Percentiles rank a stretch among this genome's conserved stretches.
Evolutionary conservation across 2,329 filamentous ascomycete genomes (phyloP).

Genomic region (Albophoma yamanashiensis): DNA sequence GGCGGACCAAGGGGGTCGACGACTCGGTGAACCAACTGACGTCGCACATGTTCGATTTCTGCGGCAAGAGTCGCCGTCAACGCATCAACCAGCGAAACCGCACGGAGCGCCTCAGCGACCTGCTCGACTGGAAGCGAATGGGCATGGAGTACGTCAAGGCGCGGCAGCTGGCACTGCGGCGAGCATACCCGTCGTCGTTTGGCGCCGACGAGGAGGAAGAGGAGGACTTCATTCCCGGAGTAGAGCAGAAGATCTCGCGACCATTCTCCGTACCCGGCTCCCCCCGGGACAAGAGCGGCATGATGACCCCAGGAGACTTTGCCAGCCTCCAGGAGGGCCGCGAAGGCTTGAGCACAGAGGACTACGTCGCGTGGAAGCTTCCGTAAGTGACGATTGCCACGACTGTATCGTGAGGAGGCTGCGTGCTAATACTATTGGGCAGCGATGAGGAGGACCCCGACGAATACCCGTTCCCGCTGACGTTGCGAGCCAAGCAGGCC

Average conservation of each 20-base stretch:
- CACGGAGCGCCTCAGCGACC: constrained; percentile 86
- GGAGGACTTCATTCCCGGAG: constrained; percentile 82
- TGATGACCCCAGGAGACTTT: constrained; percentile 99
- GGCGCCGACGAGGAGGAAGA: constrained; percentile 70
- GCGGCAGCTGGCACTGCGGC: constrained; percentile 77
- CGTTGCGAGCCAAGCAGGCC: constrained; percentile 41
- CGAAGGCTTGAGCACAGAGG: constrained; percentile 88
- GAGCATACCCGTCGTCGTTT: constrained; percentile 86
- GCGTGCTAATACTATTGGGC: neutral
- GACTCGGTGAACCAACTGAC: constrained; percentile 95
- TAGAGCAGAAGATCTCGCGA: constrained; percentile 89
- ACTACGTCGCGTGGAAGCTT: constrained; percentile 96
- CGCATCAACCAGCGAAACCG: constrained; percentile 98
- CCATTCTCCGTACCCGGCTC: constrained; percentile 92
- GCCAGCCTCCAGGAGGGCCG: constrained; percentile 89
- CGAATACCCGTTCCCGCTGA: constrained; percentile 52
- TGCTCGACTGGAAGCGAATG: constrained; percentile 99
- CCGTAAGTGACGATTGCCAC: constrained; percentile 57
- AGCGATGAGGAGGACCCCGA: constrained; percentile 90
- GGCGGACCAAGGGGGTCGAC: constrained; percentile 88
- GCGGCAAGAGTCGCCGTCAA: constrained; percentile 84
- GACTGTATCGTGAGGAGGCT: neutral
- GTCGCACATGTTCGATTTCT: constrained; percentile 82
- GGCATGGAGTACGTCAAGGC: constrained; percentile 99
- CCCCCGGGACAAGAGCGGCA: constrained; percentile 78